Base-by-base conservation (phyloP, 2,329 filamentous ascomycete genomes). In the Camillea tinctor region DNA sequence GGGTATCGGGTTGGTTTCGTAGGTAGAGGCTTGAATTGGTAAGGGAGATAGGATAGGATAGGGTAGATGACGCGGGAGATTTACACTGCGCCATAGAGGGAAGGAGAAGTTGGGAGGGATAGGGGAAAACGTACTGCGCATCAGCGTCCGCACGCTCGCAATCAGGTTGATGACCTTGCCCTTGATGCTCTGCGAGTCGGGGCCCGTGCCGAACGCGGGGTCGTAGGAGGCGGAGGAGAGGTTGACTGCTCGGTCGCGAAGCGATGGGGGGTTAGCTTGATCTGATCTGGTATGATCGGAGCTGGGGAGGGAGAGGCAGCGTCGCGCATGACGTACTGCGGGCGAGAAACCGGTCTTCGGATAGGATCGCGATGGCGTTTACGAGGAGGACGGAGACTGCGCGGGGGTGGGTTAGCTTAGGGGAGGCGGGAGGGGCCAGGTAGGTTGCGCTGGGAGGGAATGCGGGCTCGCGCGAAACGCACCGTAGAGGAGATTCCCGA, bases 301-400 rank as follows among this genome's bases (percentile, higher is more conserved):
- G 52, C 26, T 49, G 40, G 23, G 23, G 26, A 17, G 19, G 17
- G 52, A 23, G 50, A 21, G 57, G 60, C n/a, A n/a, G n/a, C n/a
- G n/a, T n/a, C n/a, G n/a, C 62, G 76, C 82, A 67, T 87, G 92
- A 76, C 82, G 67, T 87, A 92, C 90, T 93, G 77, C 92, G 87
- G 58, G 89, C 90, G 67, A 97, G 90, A 77, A 97, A 97, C 64
- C 93, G 90, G 79, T 97, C 93, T 85, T 97, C 93, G 69, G 92
- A 96, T 66, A 98, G 89, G 73, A 97, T 88, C 65, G 93, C 92
- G 73, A 98, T 89, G 67, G 92, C 92, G 78, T 99, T 99, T 78
- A 95, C 88, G 74, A 98, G 85, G 72, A 98, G 91, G 74, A 96
- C 83, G 68, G 87, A 84, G 67, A 94, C 91, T 93, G 71, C 21